Evolutionary conservation across 2,329 filamentous ascomycete species (phyloP).

Genomic region (Diplodia sapinea): DNA sequence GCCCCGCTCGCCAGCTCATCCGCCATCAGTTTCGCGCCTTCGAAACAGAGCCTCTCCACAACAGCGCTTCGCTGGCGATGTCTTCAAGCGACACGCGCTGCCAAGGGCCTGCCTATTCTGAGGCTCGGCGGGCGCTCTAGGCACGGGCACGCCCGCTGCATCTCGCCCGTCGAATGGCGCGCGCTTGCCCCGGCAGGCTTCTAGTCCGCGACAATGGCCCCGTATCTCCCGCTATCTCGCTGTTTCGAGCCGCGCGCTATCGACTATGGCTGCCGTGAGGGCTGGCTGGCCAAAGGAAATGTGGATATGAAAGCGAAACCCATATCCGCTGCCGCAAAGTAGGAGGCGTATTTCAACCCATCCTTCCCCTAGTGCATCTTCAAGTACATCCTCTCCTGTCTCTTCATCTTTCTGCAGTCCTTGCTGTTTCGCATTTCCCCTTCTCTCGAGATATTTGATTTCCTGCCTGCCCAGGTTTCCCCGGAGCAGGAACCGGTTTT

Average conservation of each 20-base stretch:
- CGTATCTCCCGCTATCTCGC: neutral
- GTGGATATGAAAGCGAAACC: constrained; percentile 26
- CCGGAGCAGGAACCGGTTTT: constrained; percentile 28
- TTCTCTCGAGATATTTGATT: constrained; percentile 9
- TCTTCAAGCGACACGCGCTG: neutral
- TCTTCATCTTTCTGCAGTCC: neutral
- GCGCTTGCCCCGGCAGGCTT: constrained; percentile 19
- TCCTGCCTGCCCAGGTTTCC: neutral
- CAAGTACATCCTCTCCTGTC: neutral
- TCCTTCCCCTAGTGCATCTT: neutral
- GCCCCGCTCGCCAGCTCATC: constrained; percentile 3
- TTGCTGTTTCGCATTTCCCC: neutral
- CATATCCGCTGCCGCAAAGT: no score
- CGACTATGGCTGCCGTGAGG: constrained; percentile 18
- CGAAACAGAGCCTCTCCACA: constrained; percentile 18
- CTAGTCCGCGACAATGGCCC: neutral
- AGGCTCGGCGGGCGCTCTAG: constrained; percentile 7
- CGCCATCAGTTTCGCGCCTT: neutral
- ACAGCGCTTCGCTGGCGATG: constrained; percentile 19
- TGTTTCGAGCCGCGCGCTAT: constrained; percentile 26
- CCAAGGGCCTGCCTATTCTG: constrained; percentile 9
- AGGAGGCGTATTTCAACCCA: constrained; percentile 17
- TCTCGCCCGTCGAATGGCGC: constrained; percentile 16
- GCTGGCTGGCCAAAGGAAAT: constrained; percentile 13
- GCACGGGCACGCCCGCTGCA: constrained; percentile 16